Conservation (phyloP, 352 stramenopile genomes). For the Elongisporangium anandrum region DNA sequence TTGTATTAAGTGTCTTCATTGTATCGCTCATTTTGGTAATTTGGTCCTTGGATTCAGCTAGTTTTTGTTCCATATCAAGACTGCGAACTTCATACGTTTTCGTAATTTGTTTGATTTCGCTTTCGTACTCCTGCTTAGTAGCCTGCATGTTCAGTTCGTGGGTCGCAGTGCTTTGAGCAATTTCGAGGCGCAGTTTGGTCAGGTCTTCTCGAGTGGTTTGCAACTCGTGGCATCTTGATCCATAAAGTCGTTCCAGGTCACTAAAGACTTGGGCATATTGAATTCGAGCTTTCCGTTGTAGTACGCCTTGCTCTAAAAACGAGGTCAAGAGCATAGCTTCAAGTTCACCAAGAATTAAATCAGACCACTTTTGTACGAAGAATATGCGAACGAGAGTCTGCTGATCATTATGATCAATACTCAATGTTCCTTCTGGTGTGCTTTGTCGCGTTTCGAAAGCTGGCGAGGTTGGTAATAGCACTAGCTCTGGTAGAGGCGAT, state of each 20-base stretch:
- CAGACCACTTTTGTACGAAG: slow-evolving; percentile 90
- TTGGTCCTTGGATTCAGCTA: slow-evolving; percentile 70
- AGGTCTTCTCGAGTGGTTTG: slow-evolving; percentile 26
- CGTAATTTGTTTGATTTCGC: slow-evolving; percentile 43
- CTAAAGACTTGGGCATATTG: slow-evolving; percentile 80
- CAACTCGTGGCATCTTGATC: slow-evolving; percentile 28
- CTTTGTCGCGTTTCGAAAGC: not conserved
- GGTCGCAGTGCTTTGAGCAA: slow-evolving; percentile 21
- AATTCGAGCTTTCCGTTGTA: slow-evolving; percentile 77
- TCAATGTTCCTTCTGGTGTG: not conserved
- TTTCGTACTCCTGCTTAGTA: slow-evolving; percentile 45
- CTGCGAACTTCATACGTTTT: slow-evolving; percentile 43
- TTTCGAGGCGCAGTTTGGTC: slow-evolving; percentile 27
- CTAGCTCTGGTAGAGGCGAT: not conserved
- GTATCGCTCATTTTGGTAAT: slow-evolving; percentile 90
- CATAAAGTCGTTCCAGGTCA: slow-evolving; percentile 53
- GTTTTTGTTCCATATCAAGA: slow-evolving; percentile 67
- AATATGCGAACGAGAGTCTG: slow-evolving; percentile 55
- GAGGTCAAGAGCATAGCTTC: slow-evolving; percentile 84
- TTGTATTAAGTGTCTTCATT: slow-evolving; percentile 90
- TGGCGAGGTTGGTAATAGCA: not conserved
- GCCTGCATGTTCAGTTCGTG: slow-evolving; percentile 35
- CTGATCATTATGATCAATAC: slow-evolving; percentile 5
- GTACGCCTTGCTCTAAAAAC: slow-evolving; percentile 85
- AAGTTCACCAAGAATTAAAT: slow-evolving; percentile 83